Base-by-base conservation (phyloP, 2,329 filamentous ascomycete genomes). In the Exophiala sideris region DNA sequence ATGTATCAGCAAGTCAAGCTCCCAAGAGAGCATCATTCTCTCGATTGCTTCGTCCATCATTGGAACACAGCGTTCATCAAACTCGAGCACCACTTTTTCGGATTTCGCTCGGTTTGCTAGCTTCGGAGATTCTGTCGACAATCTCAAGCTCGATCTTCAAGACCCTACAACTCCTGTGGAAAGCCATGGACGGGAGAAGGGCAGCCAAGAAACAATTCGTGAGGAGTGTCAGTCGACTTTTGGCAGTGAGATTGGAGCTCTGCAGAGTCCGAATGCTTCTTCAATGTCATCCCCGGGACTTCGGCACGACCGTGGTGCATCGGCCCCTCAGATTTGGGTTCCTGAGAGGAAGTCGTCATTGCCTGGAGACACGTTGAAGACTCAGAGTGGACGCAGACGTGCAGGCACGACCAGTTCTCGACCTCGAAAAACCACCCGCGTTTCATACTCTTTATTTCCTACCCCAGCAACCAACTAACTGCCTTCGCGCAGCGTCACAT, bases 1-100 rank as follows among this genome's bases (percentile, higher is more conserved):
- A 2, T 75, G 75, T 11, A 76, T 79, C 48, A 81, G 79, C 71
- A 80, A 80, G 58, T 77, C 76, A 60, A 80, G 78, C 64, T 82
- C 79, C 4, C 79, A 81, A 53, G 79, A 82, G 63, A 81, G 78
- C 64, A 75, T 80, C 58, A 73, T 80, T 38, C 68, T 79, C 48
- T 80, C 78, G 5, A 73, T 73, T 38, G 72, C 74, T 7, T 72
- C 73, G n/a, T 76, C 73, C 0, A 70, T 75, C 51, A 71, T 69
- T 36, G 72, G 73, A 44, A 76, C 76, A 51, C 74, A 75, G 60
- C 71, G 74, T 50, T 77, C 74, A 3, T 76, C 73, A 2, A 67
- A 73, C 24, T 78, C 75, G 2, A 73, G 73, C 14, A 69, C 66
- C 18, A 75, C 71, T 54, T 68, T 76, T 12, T 75, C 74, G 1